phyloP scores from a whole-genome alignment of 2,329 filamentous ascomycete genomes.

The Elsinoe australis region DNA sequence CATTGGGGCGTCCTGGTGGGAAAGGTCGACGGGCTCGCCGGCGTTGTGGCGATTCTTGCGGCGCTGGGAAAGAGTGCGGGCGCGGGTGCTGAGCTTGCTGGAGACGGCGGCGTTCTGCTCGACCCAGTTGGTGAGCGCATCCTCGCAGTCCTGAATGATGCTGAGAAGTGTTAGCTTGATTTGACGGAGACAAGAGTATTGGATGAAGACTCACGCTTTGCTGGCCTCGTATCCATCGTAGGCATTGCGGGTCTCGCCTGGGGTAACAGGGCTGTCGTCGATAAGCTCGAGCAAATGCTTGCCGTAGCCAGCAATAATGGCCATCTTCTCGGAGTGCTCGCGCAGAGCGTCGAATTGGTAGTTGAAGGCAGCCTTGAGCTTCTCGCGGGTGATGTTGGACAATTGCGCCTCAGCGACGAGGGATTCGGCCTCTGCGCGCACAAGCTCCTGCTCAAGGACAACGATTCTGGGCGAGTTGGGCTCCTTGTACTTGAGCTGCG shows the following conservation, averaged over 20 bases:
- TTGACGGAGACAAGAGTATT: not conserved
- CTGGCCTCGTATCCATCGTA: constrained; percentile 98
- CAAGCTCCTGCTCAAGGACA: constrained; percentile 95
- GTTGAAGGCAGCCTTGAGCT: constrained; percentile 95
- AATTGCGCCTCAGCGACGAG: constrained; percentile 95
- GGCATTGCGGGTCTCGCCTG: constrained; percentile 87
- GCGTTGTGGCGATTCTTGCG: constrained; percentile 56
- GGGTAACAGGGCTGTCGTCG: constrained; percentile 93
- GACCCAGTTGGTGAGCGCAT: constrained; percentile 95
- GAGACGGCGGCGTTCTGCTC: constrained; percentile 79
- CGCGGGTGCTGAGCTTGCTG: constrained; percentile 77
- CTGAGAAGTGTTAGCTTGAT: constrained; percentile 34
- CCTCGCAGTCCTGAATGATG: constrained; percentile 98
- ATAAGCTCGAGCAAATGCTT: constrained; percentile 97
- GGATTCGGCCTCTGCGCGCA: constrained; percentile 97
- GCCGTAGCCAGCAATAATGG: constrained; percentile 93
- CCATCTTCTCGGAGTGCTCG: constrained; percentile 96
- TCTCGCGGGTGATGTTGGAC: constrained; percentile 98
- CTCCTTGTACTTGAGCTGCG: constrained; percentile 99
- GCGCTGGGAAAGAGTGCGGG: constrained; percentile 80
- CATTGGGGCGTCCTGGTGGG: constrained; percentile 71
- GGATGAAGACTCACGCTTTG: constrained; percentile 56
- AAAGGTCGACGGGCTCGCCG: constrained; percentile 70
- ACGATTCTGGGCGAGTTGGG: constrained; percentile 96
- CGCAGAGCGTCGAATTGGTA: constrained; percentile 97